Evolutionary conservation across 805 yeast genomes (phyloP), one percentile per base, ranked within the genome.

Genomic region (Isabelozyma heimii): DNA sequence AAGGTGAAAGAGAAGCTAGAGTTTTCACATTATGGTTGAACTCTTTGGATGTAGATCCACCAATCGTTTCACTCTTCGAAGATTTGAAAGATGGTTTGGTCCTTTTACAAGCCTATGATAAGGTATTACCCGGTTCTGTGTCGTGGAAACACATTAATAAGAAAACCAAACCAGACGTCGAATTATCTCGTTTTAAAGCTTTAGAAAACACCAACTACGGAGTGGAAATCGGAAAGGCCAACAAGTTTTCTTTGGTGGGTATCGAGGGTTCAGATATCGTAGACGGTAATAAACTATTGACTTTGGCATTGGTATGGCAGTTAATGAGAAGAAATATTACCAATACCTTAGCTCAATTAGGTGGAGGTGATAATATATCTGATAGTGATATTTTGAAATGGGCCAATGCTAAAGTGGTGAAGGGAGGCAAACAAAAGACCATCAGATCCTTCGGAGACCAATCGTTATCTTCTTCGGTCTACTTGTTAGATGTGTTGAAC

Each of bases 1-100:
- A 94, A 73, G 99, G 99, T 54, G 99, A 94, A 73, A 88, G 99
- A 73, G 99, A 94, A 74, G 99, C 99, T 3, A 83, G 99, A 69
- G 99, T 94, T 10, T 94, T 94, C 73, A 94, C 99, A 5, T 75
- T 94, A 62, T 94, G 99, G 99, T 82, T 94, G 64, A 94, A 94
- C 72, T 90, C 97, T 1, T 79, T 94, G 60, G 98, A 94, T 57
- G 98, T 94, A 13, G 94, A 91, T 54, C 97, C 98, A 26, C 89
- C 97, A 24, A 92, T 94, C 51, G 90, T 90, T 45, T 84, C 87
- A 13, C 74, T 94, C 58, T 94, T 94, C 60, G 97, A 92, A 70
- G 98, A 94, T 65, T 79, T 94, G 63, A 91, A 91, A 68, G 97
- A 92, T 68, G 99, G 99, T 53, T 81, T 84, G 44, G 81, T 90